Evolutionary conservation across 371 early-diverging fungal species (phyloP), one percentile per base, ranked within the genome.

Genomic region (Homolaphlyctis polyrhiza): DNA sequence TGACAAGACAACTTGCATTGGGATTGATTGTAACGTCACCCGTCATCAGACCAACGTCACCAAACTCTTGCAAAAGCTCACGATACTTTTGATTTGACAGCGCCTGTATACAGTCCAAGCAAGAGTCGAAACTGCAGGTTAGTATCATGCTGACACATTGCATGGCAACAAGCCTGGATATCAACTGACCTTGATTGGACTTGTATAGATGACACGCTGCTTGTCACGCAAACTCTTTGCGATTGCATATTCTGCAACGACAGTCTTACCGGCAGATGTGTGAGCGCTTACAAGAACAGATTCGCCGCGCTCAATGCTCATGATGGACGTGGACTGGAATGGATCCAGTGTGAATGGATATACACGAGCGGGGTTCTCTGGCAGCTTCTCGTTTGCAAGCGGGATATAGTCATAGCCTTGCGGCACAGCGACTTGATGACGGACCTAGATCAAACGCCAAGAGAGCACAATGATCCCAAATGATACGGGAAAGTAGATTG

Each of bases 21-120:
- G 99, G 97, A 68, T 97, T 97, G 75, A 99, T 94, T 0, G 99
- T 98, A 0, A 98, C 96, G 86, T 99, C 99, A 61, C 99, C 99
- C 13, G 99, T 99, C 97, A 99, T 96, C 69, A 99, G 82, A 21
- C 99, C 99, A 8, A 99, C 99, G 77, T 99, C 99, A 29, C 93
- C 93, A 84, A 99, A 99, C 72, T 97, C 96, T 62, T 91, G 91
- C 62, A 89, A 85, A 52, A 99, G 86, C 78, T 99, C 99, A 71
- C 99, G 86, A 69, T 91, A 99, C 80, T 99, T 99, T 84, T 99
- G 99, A 71, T 99, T 99, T 55, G 92, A 92, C 64, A 99, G 82
- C 3, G 99, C 99, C 87, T 93, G 66, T 14, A 50, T 49, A 61
- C 28, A 52, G 43, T 27, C 2, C 25, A 52, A 34, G 32, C 45